Conservation (phyloP, 2,329 filamentous ascomycete species). For the Microdochium nivale region DNA sequence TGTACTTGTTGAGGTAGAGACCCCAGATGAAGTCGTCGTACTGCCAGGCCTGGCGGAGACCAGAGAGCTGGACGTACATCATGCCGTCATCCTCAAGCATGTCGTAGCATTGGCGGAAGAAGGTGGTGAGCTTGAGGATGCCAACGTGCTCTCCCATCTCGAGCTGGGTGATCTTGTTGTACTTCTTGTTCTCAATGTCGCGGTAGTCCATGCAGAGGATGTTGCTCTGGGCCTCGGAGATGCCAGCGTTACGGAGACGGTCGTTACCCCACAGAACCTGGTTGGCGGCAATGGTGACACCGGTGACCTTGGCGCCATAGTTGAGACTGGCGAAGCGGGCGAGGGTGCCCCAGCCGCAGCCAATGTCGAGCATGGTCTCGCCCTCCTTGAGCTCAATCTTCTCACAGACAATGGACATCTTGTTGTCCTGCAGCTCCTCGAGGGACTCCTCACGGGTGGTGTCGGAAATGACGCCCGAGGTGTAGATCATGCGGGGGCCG, state of each 20-base stretch:
- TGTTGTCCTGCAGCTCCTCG: constrained; percentile 96
- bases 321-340: constrained; percentile 87
- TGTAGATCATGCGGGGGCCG: constrained; percentile 98
- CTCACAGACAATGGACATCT: constrained; percentile 88
- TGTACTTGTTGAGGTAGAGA: constrained; percentile 99
- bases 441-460: constrained; percentile 80
- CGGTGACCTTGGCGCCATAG: constrained; percentile 78
- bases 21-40: constrained; percentile 98
- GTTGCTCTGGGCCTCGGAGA: constrained; percentile 79
- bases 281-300: constrained; percentile 90
- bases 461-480: constrained; percentile 87
- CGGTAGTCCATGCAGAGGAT: constrained; percentile 97
- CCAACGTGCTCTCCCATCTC: constrained; percentile 99
- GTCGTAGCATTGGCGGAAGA: constrained; percentile 80
- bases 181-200: constrained; percentile 70
- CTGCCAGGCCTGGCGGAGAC: constrained; percentile 90
- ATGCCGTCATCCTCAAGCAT: constrained; percentile 96
- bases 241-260: constrained; percentile 71
- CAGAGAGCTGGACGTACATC: constrained; percentile 93
- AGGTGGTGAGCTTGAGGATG: constrained; percentile 74
- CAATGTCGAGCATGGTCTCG: constrained; percentile 85
- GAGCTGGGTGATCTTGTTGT: constrained; percentile 93
- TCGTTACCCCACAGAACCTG: constrained; percentile 96
- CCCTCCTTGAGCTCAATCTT: constrained; percentile 80
- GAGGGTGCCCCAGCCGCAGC: constrained; percentile 96